These are phyloP conservation scores for Boletus pseudopeckii DNA, from an alignment of 768 basidiomycete species.

Conservation along the genomic window DNA sequence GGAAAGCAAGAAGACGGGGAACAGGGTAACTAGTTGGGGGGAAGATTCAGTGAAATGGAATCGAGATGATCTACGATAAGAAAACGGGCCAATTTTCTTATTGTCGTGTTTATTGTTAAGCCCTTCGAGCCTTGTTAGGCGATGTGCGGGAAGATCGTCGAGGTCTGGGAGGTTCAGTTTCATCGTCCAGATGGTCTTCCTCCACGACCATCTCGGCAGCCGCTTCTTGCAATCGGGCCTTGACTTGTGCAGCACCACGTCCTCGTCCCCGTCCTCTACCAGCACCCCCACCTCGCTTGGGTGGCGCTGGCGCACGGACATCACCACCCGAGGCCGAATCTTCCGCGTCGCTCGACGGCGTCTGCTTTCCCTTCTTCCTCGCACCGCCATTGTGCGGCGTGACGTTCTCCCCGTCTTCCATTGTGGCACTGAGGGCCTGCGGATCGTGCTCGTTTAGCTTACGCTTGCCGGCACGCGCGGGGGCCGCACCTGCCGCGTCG, in stretches of 20 bases:
- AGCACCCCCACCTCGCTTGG: conserved; percentile 18
- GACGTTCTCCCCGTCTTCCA: conserved; percentile 16
- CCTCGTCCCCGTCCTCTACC: conserved; percentile 24
- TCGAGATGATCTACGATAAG: neutral
- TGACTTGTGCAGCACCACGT: conserved; percentile 12
- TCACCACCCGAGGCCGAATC: conserved; percentile 15
- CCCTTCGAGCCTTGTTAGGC: conserved; percentile 31
- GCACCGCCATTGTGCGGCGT: conserved; percentile 6
- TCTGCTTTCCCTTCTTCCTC: conserved; percentile 26
- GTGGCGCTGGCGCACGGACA: neutral
- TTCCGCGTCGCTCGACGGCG: conserved; percentile 13
- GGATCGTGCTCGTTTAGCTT: conserved; percentile 31
- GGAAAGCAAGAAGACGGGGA: conserved; percentile 1
- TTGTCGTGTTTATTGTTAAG: conserved; percentile 1
- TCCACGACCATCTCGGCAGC: conserved; percentile 27
- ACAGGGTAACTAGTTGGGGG: conserved; percentile 11
- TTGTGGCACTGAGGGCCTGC: conserved; percentile 27
- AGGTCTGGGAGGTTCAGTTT: conserved; percentile 21
- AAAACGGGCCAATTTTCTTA: neutral
- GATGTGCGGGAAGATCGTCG: conserved; percentile 36
- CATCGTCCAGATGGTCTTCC: conserved; percentile 28
- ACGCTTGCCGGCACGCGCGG: conserved; percentile 35
- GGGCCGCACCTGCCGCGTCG: conserved; percentile 20
- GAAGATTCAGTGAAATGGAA: conserved; percentile 2
- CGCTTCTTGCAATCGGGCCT: conserved; percentile 24